These are phyloP conservation scores for Lanzia echinophila DNA, from an alignment of 2,329 filamentous ascomycete genomes.

Conservation along the genomic window DNA sequence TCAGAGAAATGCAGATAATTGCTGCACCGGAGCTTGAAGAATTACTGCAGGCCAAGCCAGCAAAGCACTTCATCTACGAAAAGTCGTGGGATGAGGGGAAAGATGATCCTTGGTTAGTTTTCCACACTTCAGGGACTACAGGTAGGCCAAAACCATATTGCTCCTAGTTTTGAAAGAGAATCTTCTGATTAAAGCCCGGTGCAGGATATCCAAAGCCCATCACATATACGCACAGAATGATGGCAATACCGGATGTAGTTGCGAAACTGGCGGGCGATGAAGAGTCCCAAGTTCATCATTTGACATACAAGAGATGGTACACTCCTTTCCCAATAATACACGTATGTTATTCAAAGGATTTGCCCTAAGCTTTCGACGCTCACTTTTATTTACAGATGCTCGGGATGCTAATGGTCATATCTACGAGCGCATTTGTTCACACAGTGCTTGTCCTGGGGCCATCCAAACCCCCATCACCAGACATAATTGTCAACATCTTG, in stretches of 20 bases:
- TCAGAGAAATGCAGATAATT: neutral
- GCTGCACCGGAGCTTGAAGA: neutral
- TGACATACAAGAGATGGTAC: slow-evolving; percentile 1
- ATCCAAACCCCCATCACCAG: neutral
- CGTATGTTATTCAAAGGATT: neutral
- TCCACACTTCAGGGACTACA: slow-evolving; percentile 11
- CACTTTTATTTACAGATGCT: neutral
- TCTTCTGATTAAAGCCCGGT: neutral
- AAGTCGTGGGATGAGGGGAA: slow-evolving; percentile 2
- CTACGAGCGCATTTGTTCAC: neutral
- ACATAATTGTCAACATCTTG: neutral
- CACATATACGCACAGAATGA: slow-evolving; percentile 11
- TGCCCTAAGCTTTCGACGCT: neutral
- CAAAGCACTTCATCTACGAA: neutral
- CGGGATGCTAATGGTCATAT: neutral
- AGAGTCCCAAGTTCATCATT: slow-evolving; percentile 1
- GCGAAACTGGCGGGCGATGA: neutral
- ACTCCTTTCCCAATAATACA: slow-evolving; percentile 5
- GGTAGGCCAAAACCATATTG: neutral
- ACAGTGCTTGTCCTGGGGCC: neutral
- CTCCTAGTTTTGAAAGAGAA: neutral
- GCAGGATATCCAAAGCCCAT: slow-evolving; percentile 1
- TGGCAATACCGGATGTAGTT: slow-evolving; percentile 5
- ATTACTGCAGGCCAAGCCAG: neutral
- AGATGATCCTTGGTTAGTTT: slow-evolving; percentile 6